Evolutionary conservation across 768 basidiomycete species (phyloP).

Genomic region (Pisolithus sp.): DNA sequence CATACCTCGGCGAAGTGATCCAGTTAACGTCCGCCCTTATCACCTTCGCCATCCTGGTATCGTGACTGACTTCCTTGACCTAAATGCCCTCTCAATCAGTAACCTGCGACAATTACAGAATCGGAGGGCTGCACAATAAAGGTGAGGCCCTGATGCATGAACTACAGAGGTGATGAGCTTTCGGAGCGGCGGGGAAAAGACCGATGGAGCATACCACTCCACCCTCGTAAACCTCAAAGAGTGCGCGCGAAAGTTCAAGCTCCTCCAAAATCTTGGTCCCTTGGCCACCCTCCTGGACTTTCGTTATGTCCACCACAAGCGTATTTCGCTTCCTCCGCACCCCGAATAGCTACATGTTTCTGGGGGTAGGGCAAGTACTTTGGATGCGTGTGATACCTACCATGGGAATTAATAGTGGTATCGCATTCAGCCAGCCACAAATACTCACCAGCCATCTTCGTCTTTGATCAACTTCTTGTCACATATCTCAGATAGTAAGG

Average conservation of each 20-base stretch:
- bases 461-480: slow-evolving; percentile 55
- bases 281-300: slow-evolving; percentile 24
- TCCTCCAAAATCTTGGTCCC: slow-evolving; percentile 59
- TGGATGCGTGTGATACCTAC: slow-evolving; percentile 77
- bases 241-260: slow-evolving; percentile 71
- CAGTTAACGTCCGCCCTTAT: slow-evolving; percentile 76
- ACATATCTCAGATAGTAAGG: slow-evolving; percentile 52
- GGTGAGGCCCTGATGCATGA: slow-evolving; percentile 81
- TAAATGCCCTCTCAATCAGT: slow-evolving; percentile 18
- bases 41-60: slow-evolving; percentile 64
- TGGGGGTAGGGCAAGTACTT: slow-evolving; percentile 76
- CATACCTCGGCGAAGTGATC: slow-evolving; percentile 65
- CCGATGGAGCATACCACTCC: slow-evolving; percentile 54
- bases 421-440: too few relatives aligned
- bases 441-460: slow-evolving; percentile 71
- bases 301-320: slow-evolving; percentile 60
- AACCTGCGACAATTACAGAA: background rate
- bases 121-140: slow-evolving; percentile 52
- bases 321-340: slow-evolving; percentile 74
- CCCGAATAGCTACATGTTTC: slow-evolving; percentile 67
- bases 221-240: slow-evolving; percentile 89
- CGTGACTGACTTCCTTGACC: slow-evolving; percentile 80
- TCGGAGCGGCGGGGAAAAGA: background rate
- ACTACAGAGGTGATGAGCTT: slow-evolving; percentile 37
- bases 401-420: background rate